phyloP scores from a whole-genome alignment of 805 yeast genomes.

The Kuraishia capsulata region DNA sequence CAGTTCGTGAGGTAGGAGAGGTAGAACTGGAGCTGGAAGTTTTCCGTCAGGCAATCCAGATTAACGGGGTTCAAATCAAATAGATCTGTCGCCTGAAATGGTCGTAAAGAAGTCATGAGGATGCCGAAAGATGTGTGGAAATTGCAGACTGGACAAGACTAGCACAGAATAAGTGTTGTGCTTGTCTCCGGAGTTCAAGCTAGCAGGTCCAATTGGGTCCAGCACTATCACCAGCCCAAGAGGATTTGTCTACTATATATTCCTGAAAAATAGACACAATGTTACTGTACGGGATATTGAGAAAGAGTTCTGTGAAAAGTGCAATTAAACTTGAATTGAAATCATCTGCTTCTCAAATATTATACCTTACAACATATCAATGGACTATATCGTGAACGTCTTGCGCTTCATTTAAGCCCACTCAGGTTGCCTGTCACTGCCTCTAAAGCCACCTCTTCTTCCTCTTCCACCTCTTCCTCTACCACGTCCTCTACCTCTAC shows the following conservation, averaged over 20 bases:
- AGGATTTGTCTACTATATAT: too few species aligned
- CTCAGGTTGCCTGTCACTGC: conserved; percentile 15
- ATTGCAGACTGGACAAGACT: too few species aligned
- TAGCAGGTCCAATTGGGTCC: too few species aligned
- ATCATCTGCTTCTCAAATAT: too few species aligned
- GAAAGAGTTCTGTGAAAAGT: too few species aligned
- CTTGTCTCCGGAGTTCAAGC: not conserved
- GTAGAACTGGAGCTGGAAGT: conserved; percentile 78
- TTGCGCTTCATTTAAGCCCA: conserved; percentile 10
- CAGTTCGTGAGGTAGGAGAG: conserved; percentile 73
- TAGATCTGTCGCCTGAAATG: conserved; percentile 82
- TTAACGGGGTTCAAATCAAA: conserved; percentile 68
- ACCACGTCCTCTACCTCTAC: conserved; percentile 37
- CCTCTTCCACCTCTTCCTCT: conserved; percentile 33
- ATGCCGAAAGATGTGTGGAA: not conserved
- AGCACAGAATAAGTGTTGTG: not conserved
- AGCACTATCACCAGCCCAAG: too few species aligned
- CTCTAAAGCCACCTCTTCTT: conserved; percentile 23
- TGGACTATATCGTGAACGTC: too few species aligned
- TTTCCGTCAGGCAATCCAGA: conserved; percentile 85
- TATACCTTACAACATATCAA: too few species aligned
- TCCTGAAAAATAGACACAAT: too few species aligned
- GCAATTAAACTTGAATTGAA: too few species aligned
- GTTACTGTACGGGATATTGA: too few species aligned
- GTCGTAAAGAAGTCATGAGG: conserved; percentile 77